These are phyloP conservation scores for Fusarium vanettenii DNA, from an alignment of 2,329 filamentous ascomycete species.

Conservation along the genomic window DNA sequence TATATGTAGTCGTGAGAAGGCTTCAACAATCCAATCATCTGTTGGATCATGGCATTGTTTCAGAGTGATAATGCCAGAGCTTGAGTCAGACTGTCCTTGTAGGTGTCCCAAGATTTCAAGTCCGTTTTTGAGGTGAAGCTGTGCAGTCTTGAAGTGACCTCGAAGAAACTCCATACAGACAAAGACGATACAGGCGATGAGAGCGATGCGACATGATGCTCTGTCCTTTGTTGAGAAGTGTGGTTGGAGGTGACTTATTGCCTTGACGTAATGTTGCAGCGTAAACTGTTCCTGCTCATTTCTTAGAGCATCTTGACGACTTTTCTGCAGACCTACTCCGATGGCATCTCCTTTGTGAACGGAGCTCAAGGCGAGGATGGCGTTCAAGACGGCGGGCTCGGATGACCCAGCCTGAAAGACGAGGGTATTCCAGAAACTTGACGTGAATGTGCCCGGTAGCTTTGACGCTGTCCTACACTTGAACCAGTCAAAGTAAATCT, in stretches of 20 bases:
- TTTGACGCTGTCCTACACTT: slow-evolving; percentile 50
- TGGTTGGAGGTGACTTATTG: slow-evolving; percentile 51
- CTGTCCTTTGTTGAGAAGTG: slow-evolving; percentile 44
- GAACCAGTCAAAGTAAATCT: slow-evolving; percentile 45
- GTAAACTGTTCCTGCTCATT: slow-evolving; percentile 34
- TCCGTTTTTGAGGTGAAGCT: slow-evolving; percentile 32
- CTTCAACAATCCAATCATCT: slow-evolving; percentile 58
- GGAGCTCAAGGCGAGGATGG: slow-evolving; percentile 52
- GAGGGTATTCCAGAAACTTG: slow-evolving; percentile 52
- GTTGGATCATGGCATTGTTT: slow-evolving; percentile 39
- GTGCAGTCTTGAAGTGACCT: slow-evolving; percentile 32
- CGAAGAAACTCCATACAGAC: slow-evolving; percentile 34
- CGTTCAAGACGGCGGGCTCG: slow-evolving; percentile 55
- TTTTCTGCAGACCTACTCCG: slow-evolving; percentile 5
- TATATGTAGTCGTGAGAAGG: slow-evolving; percentile 50
- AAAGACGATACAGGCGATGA: slow-evolving; percentile 45
- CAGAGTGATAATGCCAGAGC: slow-evolving; percentile 18
- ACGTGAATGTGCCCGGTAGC: slow-evolving; percentile 51
- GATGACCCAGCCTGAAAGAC: slow-evolving; percentile 50
- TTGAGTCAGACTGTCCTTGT: slow-evolving; percentile 49
- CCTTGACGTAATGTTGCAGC: slow-evolving; percentile 51
- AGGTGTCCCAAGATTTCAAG: slow-evolving; percentile 50
- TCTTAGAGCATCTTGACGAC: background rate
- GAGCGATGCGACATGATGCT: slow-evolving; percentile 50
- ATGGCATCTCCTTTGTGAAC: slow-evolving; percentile 42